phyloP scores from a whole-genome alignment of 2,329 filamentous ascomycete genomes.

The Tetracladium maxilliforme region DNA sequence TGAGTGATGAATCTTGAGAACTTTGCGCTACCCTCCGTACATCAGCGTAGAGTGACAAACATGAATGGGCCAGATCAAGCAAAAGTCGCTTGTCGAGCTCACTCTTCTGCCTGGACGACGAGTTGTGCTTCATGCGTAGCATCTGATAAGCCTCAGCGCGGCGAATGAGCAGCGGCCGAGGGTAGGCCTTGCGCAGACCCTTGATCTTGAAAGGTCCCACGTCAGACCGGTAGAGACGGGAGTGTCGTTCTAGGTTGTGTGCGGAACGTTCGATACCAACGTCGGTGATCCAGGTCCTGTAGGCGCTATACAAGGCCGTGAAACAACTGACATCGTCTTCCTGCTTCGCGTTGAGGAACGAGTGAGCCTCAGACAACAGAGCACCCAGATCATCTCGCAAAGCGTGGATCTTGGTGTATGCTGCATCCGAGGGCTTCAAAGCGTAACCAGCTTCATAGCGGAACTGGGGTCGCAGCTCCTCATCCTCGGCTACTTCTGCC shows the following conservation, averaged over 20 bases:
- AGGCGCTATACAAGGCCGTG: constrained; percentile 81
- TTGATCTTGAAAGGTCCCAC: constrained; percentile 89
- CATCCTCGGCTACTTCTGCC: constrained; percentile 58
- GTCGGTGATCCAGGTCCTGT: constrained; percentile 93
- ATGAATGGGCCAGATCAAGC: constrained; percentile 77
- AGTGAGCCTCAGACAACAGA: constrained; percentile 70
- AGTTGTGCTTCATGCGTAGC: constrained; percentile 86
- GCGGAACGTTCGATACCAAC: constrained; percentile 93
- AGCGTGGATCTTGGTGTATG: constrained; percentile 66
- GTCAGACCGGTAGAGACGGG: constrained; percentile 72
- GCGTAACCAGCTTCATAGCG: constrained; percentile 80
- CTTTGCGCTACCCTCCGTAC: constrained; percentile 88
- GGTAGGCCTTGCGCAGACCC: constrained; percentile 82
- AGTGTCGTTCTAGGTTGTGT: constrained; percentile 78
- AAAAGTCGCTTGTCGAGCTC: constrained; percentile 78
- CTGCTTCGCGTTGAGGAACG: constrained; percentile 68
- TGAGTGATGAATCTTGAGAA: constrained; percentile 84
- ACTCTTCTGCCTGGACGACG: constrained; percentile 73
- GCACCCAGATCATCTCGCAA: constrained; percentile 69
- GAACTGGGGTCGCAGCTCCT: constrained; percentile 74
- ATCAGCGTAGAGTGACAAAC: constrained; percentile 84
- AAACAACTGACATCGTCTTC: constrained; percentile 96
- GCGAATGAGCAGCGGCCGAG: constrained; percentile 79
- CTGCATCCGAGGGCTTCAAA: constrained; percentile 43
- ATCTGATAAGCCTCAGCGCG: constrained; percentile 90